A percentile compares a stretch with the other conserved stretches of the same genome.
phyloP scores from a whole-genome alignment of 345 rosid species.

The Cardamine chenopodiifolia region DNA sequence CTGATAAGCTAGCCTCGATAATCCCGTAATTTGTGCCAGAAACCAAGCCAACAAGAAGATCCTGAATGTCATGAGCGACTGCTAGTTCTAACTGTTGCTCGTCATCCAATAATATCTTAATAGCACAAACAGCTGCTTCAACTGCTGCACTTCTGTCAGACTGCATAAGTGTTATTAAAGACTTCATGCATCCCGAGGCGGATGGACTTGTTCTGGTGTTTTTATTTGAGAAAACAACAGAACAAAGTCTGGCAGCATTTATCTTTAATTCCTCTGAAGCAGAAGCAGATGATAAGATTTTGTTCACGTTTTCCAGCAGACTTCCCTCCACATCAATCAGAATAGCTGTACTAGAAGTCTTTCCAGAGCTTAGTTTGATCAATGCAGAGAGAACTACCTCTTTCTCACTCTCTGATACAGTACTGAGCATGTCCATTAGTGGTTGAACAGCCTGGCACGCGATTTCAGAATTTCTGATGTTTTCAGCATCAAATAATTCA shows the following conservation, averaged over 20 bases:
- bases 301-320: conserved; percentile 61
- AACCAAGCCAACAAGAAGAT: conserved; percentile 70
- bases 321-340: conserved; percentile 64
- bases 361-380: conserved; percentile 68
- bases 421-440: conserved; percentile 74
- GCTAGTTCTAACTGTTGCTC: conserved; percentile 71
- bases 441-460: conserved; percentile 87
- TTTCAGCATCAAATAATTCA: conserved; percentile 72
- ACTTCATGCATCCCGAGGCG: conserved; percentile 64
- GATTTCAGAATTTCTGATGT: conserved; percentile 65
- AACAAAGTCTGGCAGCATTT: conserved; percentile 75
- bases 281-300: conserved; percentile 63
- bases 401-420: conserved; percentile 76
- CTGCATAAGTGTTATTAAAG: conserved; percentile 66
- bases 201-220: conserved; percentile 57
- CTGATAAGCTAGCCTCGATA: conserved; percentile 69
- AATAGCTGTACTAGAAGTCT: conserved; percentile 51
- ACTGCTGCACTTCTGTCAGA: conserved; percentile 51
- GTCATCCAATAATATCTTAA: conserved; percentile 71
- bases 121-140: conserved; percentile 74
- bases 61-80: conserved; percentile 56
- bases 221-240: conserved; percentile 57
- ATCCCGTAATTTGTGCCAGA: conserved; percentile 64
- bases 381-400: conserved; percentile 75
- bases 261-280: conserved; percentile 68